A percentile compares a stretch with the other conserved stretches of the same genome.
Evolutionary conservation across 441 rosid genomes (phyloP).

Genomic region (Flueggea neowawraea): DNA sequence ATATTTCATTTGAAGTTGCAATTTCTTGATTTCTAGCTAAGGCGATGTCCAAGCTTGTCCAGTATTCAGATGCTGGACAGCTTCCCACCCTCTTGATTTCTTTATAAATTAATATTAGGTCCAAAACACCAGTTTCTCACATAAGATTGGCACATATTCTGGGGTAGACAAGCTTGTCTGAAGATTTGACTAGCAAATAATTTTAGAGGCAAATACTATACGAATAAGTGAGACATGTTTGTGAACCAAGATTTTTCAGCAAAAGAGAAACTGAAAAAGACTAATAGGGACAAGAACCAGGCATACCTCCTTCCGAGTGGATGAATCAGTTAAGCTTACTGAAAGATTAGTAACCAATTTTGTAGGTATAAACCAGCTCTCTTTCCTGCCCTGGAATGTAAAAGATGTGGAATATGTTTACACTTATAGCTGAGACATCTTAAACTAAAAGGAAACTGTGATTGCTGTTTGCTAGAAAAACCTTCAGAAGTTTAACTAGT

Average conservation of each 20-base stretch:
- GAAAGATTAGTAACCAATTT: constrained; percentile 89
- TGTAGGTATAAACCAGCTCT: constrained; percentile 98
- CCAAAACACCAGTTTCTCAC: too few species aligned
- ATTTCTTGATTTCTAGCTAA: too few species aligned
- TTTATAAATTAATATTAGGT: too few species aligned
- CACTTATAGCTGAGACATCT: background rate
- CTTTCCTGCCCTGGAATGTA: constrained; percentile 81
- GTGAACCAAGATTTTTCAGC: background rate
- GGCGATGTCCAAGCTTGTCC: too few species aligned
- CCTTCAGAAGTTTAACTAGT: constrained; percentile 96
- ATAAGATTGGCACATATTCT: too few species aligned
- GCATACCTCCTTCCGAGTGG: constrained; percentile 77
- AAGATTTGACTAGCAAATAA: too few species aligned
- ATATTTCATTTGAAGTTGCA: background rate
- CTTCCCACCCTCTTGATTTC: too few species aligned
- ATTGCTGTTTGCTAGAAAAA: constrained; percentile 6
- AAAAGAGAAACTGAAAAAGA: background rate
- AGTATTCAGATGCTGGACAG: too few species aligned
- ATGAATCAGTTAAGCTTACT: constrained; percentile 86
- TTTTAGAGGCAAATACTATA: too few species aligned
- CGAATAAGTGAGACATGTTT: too few species aligned
- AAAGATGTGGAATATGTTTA: constrained; percentile 5
- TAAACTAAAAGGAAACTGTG: background rate
- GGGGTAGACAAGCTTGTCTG: too few species aligned
- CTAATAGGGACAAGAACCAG: background rate